phyloP scores from a whole-genome alignment of 2,329 filamentous ascomycete species.

The Fulvia fulva region DNA sequence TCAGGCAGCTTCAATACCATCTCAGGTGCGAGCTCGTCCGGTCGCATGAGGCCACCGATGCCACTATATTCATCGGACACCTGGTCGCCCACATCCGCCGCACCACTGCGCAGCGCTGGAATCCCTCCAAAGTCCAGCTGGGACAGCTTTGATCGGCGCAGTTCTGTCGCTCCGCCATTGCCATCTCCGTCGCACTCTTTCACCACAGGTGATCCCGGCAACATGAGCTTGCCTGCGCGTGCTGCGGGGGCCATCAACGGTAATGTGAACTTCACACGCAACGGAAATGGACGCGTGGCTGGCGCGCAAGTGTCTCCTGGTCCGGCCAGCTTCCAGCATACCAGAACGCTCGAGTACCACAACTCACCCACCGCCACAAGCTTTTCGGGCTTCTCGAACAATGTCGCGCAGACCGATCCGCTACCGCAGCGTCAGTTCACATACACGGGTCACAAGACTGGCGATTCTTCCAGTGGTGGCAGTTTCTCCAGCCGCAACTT shows the following conservation, averaged over 20 bases:
- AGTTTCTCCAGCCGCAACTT: conserved; percentile 1
- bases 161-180: neutral
- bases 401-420: conserved; percentile 7
- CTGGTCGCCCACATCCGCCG: conserved; percentile 11
- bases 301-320: conserved; percentile 1
- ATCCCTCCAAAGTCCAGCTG: conserved; percentile 14
- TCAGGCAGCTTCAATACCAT: neutral
- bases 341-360: conserved; percentile 18
- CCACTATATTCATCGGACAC: conserved; percentile 12
- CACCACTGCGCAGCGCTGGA: conserved; percentile 10
- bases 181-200: neutral
- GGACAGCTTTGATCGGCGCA: conserved; percentile 5
- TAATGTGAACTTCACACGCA: neutral
- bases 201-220: neutral
- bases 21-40: neutral
- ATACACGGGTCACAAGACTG: neutral
- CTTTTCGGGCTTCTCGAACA: neutral
- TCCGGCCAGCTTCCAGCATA: conserved; percentile 6
- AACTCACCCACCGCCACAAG: neutral
- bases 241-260: neutral
- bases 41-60: conserved; percentile 3
- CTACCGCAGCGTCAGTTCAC: conserved; percentile 10
- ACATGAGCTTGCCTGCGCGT: conserved; percentile 2
- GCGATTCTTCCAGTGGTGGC: neutral
- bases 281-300: neutral